These are phyloP conservation scores for Xerocomellus chrysenteron DNA, from an alignment of 768 basidiomycete genomes.

Conservation along the genomic window DNA sequence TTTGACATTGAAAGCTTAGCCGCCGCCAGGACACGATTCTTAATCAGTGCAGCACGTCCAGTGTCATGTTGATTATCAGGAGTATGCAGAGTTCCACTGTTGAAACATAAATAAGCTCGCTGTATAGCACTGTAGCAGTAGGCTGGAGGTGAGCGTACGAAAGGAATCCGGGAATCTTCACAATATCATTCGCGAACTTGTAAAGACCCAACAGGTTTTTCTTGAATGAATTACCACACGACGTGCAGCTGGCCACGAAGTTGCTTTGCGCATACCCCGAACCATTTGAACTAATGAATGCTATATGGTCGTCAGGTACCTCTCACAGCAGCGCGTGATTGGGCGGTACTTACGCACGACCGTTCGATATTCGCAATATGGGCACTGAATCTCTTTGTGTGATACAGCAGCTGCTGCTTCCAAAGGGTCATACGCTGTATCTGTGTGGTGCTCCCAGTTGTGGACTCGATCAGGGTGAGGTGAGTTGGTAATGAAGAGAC, in stretches of 20 bases:
- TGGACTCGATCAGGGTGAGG: constrained; percentile 8
- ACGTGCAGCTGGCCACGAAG: constrained; percentile 36
- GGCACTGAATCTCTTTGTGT: constrained; percentile 29
- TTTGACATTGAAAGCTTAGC: background rate
- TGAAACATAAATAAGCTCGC: background rate
- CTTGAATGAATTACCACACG: constrained; percentile 37
- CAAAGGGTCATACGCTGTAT: constrained; percentile 18
- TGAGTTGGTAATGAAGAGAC: constrained; percentile 4
- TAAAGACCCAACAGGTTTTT: constrained; percentile 37
- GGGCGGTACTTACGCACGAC: constrained; percentile 22
- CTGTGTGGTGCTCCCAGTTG: background rate
- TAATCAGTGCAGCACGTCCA: constrained; percentile 23
- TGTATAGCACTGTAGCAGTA: background rate
- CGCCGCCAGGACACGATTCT: constrained; percentile 10
- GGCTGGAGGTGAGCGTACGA: constrained; percentile 24
- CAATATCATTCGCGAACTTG: constrained; percentile 40
- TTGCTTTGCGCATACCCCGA: constrained; percentile 47
- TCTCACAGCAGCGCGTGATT: background rate
- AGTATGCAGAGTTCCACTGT: constrained; percentile 36
- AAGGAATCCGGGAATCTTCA: constrained; percentile 20
- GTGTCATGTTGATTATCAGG: constrained; percentile 15
- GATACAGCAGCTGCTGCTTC: constrained; percentile 20
- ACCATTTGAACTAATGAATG: constrained; percentile 36
- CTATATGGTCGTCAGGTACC: constrained; percentile 26
- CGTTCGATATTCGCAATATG: constrained; percentile 21